phyloP scores from a whole-genome alignment of 73 alveolate species.

The Durusdinium trenchii region DNA sequence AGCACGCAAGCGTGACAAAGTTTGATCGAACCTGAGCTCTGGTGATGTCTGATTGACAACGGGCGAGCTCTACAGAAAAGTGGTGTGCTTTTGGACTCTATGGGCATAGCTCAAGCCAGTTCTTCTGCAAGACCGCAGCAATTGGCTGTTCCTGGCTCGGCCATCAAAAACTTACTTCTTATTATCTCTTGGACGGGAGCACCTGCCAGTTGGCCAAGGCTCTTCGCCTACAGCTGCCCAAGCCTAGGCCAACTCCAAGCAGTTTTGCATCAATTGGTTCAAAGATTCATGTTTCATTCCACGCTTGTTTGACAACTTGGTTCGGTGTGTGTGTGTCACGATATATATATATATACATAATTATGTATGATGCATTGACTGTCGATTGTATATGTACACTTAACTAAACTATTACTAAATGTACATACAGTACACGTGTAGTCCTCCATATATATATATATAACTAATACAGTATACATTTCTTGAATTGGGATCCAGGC shows the following conservation, averaged over 20 bases:
- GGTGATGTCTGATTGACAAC: neutral
- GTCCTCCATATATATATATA: no score
- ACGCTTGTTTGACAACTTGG: neutral
- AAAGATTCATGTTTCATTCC: neutral
- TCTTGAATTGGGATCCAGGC: slow-evolving; percentile 38
- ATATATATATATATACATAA: neutral
- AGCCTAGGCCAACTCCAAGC: slow-evolving; percentile 29
- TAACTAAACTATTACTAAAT: no score
- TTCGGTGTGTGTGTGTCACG: neutral
- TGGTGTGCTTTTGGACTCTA: neutral
- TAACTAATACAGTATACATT: no score
- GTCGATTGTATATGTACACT: neutral
- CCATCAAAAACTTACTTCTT: neutral
- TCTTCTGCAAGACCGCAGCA: slow-evolving; percentile 84
- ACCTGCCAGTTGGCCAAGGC: slow-evolving; percentile 94
- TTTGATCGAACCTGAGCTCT: slow-evolving; percentile 61
- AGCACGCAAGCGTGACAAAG: slow-evolving; percentile 87
- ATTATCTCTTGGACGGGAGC: neutral
- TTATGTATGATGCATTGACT: neutral
- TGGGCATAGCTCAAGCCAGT: slow-evolving; percentile 75
- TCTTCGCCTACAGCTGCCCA: slow-evolving; percentile 81
- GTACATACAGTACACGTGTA: no score
- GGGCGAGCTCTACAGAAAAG: neutral
- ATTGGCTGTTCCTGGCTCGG: slow-evolving; percentile 80
- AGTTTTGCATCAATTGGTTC: neutral